phyloP scores from a whole-genome alignment of 2,329 filamentous ascomycete species.

The Trichoderma aggressivum region DNA sequence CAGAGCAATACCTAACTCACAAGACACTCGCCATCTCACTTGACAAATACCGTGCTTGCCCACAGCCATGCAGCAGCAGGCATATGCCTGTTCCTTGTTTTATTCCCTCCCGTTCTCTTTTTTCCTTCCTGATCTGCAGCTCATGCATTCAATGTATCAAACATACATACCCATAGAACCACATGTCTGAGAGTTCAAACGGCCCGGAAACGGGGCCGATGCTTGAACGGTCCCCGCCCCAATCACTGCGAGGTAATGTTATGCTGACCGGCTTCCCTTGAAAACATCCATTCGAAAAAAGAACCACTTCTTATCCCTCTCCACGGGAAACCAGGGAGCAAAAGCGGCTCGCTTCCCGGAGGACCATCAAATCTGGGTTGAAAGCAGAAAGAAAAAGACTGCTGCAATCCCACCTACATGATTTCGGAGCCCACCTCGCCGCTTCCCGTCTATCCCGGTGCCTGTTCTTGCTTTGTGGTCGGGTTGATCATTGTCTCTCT shows the following conservation, averaged over 20 bases:
- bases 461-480: neutral
- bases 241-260: neutral
- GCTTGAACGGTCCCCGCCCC: neutral
- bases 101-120: neutral
- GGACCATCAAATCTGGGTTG: neutral
- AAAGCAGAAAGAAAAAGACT: neutral
- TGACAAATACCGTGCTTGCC: neutral
- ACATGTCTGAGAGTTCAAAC: neutral
- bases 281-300: neutral
- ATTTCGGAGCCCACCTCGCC: neutral
- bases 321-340: neutral
- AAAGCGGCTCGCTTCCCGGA: neutral
- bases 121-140: neutral
- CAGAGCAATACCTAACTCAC: neutral
- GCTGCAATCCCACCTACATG: neutral
- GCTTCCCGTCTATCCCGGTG: neutral
- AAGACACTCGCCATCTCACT: neutral
- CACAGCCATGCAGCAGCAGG: neutral
- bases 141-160: neutral
- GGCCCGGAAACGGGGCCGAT: neutral
- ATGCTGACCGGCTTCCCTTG: neutral
- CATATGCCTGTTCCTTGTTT: neutral
- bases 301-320: neutral
- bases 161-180: neutral
- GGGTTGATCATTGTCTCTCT: neutral